These are phyloP conservation scores for Ceratobasidium theobromae DNA, from an alignment of 1,284 basidiomycete species.

Conservation along the genomic window DNA sequence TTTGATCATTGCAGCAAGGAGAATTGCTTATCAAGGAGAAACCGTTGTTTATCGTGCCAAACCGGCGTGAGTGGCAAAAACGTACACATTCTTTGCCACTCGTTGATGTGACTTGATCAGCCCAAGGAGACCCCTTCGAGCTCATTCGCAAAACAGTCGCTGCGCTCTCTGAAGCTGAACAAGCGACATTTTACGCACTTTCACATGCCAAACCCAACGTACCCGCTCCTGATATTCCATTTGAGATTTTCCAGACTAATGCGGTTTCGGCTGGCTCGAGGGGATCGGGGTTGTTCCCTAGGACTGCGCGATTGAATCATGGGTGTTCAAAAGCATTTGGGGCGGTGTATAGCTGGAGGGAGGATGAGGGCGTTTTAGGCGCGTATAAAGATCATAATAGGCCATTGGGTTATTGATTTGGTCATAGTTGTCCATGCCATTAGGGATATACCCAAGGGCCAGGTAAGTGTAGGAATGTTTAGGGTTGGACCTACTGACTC, in stretches of 20 bases:
- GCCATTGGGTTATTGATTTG: conserved; percentile 46
- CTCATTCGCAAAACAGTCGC: background rate
- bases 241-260: conserved; percentile 64
- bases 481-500: background rate
- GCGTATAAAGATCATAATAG: background rate
- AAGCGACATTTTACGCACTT: conserved; percentile 23
- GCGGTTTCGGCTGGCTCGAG: conserved; percentile 54
- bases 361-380: conserved; percentile 32
- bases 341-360: conserved; percentile 55
- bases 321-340: conserved; percentile 66
- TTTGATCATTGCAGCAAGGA: conserved; percentile 50
- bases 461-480: conserved; percentile 45
- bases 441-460: conserved; percentile 53
- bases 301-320: conserved; percentile 63
- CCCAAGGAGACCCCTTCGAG: conserved; percentile 16
- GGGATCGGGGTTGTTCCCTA: conserved; percentile 59
- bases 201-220: conserved; percentile 19
- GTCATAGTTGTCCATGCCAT: conserved; percentile 56
- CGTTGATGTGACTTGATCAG: background rate
- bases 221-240: conserved; percentile 28
- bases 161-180: conserved; percentile 2
- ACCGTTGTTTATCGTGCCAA: conserved; percentile 56
- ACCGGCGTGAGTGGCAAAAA: conserved; percentile 46
- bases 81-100: background rate
- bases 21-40: conserved; percentile 57